phyloP scores from a whole-genome alignment of 176 grass and related monocot species.

The barley (Hordeum vulgare) region DNA sequence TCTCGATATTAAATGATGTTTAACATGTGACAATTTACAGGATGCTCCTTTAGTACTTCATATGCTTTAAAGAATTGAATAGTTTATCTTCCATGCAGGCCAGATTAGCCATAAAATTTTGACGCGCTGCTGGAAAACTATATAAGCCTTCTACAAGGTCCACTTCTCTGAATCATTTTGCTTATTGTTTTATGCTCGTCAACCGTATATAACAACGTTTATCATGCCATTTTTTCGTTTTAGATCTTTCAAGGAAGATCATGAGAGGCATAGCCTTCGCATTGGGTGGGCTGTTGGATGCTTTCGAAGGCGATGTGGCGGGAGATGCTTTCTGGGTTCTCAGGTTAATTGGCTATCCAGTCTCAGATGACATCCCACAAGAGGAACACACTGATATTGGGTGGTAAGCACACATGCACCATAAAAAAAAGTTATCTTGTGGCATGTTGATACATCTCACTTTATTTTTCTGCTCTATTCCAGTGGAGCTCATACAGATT shows the following conservation, averaged over 20 bases:
- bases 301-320: too few species aligned
- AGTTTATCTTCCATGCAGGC: too few species aligned
- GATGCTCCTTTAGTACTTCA: background rate
- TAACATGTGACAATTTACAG: background rate
- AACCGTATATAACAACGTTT: background rate
- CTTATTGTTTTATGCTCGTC: background rate
- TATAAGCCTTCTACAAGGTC: slow-evolving; percentile 58
- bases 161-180: background rate
- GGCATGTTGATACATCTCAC: slow-evolving; percentile 6
- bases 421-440: background rate
- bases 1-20: background rate
- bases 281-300: slow-evolving; percentile 56
- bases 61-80: background rate
- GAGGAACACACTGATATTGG: too few species aligned
- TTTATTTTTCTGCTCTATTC: background rate
- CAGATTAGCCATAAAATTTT: slow-evolving; percentile 79
- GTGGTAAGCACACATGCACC: slow-evolving; percentile 29
- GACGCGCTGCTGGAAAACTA: slow-evolving; percentile 63
- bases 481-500: slow-evolving; percentile 89
- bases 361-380: too few species aligned
- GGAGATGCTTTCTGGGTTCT: too few species aligned
- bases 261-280: slow-evolving; percentile 93
- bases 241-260: slow-evolving; percentile 96
- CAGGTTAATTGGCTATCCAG: too few species aligned
- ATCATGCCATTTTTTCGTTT: background rate